Percentiles rank a stretch among this genome's conserved stretches.
These are phyloP conservation scores for Curvularia sp. DNA, from an alignment of 2,329 filamentous ascomycete species.

Conservation along the genomic window DNA sequence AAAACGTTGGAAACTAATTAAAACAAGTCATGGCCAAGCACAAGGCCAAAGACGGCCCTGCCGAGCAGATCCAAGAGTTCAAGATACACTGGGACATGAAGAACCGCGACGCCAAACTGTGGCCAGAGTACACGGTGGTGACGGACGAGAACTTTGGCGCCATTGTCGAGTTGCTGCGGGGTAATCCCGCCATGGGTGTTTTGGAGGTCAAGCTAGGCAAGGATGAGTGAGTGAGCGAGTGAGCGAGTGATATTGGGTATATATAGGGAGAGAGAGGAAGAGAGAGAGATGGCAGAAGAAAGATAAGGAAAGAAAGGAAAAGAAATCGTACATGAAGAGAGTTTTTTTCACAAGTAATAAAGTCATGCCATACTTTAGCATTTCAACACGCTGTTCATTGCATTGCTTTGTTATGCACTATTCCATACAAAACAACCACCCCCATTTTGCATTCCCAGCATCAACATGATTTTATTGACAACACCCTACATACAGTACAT, in stretches of 20 bases:
- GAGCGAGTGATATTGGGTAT: no score
- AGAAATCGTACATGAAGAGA: no score
- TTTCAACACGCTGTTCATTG: not conserved
- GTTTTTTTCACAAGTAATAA: not conserved
- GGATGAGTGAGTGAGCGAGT: constrained; percentile 22
- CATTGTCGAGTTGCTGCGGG: constrained; percentile 40
- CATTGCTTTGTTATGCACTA: constrained; percentile 1
- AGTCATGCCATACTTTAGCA: not conserved
- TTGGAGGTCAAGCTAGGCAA: constrained; percentile 45
- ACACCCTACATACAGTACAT: constrained; percentile 7
- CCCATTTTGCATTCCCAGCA: not conserved
- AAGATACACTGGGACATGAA: constrained; percentile 43
- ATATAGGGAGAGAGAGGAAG: not conserved
- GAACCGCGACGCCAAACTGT: constrained; percentile 40
- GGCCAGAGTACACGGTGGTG: constrained; percentile 47
- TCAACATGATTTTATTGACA: constrained; percentile 1
- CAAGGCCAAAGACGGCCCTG: constrained; percentile 30
- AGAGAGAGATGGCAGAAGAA: no score
- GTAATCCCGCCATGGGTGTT: constrained; percentile 37
- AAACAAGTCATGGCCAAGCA: constrained; percentile 42
- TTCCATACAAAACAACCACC: not conserved
- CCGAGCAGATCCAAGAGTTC: constrained; percentile 41
- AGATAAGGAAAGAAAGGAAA: no score
- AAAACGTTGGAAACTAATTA: not conserved
- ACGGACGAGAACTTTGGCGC: constrained; percentile 43